These are phyloP conservation scores for Aphanomyces cochlioides DNA, from an alignment of 352 stramenopile species.

Conservation along the genomic window DNA sequence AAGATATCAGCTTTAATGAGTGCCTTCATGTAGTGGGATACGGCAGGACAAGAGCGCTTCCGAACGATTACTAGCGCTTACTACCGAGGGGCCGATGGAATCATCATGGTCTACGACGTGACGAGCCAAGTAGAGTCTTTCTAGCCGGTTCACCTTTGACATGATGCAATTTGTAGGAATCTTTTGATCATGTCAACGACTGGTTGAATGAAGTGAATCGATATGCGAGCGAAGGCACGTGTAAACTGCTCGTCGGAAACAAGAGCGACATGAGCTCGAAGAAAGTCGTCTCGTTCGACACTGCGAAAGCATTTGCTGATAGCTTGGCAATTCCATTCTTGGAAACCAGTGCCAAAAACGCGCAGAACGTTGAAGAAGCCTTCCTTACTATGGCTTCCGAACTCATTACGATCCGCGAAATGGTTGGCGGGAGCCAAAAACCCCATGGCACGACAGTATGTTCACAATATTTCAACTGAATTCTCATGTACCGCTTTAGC, in stretches of 20 bases:
- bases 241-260: conserved; percentile 97
- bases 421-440: conserved; percentile 72
- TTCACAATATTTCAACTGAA: not conserved
- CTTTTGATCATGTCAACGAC: conserved; percentile 98
- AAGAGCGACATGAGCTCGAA: conserved; percentile 96
- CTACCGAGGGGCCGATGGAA: conserved; percentile 97
- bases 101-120: conserved; percentile 99
- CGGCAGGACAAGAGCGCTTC: conserved; percentile 98
- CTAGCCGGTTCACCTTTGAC: not conserved
- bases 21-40: conserved; percentile 88
- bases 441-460: conserved; percentile 62
- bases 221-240: conserved; percentile 95
- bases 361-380: conserved; percentile 86
- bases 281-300: conserved; percentile 91
- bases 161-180: conserved; percentile 52
- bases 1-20: conserved; percentile 11
- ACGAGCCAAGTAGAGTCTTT: conserved; percentile 73
- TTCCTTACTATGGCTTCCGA: conserved; percentile 92
- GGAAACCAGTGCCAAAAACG: conserved; percentile 87
- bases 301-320: conserved; percentile 88
- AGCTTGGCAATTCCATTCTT: conserved; percentile 86
- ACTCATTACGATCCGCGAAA: conserved; percentile 88
- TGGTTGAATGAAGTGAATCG: conserved; percentile 96
- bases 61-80: conserved; percentile 98
- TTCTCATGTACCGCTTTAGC: conserved; percentile 1